phyloP scores from a whole-genome alignment of 2,329 filamentous ascomycete species.

The Diplodia scrobiculata region DNA sequence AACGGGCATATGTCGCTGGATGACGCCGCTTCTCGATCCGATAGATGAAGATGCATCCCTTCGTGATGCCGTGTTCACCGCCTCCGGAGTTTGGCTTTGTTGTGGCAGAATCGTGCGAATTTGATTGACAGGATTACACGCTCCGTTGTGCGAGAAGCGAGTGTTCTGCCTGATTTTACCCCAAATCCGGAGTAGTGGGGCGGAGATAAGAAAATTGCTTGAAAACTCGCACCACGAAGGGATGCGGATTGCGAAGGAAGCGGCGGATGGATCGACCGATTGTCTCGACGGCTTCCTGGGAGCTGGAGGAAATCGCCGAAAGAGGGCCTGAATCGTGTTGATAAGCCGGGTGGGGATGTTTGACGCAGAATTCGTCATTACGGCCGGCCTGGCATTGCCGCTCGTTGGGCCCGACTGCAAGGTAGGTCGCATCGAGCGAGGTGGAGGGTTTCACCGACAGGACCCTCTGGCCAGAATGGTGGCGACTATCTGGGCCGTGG shows the following conservation, averaged over 20 bases:
- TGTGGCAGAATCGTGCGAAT: too few species aligned
- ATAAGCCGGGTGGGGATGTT: neutral
- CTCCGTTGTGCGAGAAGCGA: too few species aligned
- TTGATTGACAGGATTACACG: too few species aligned
- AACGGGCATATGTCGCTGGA: neutral
- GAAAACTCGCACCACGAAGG: too few species aligned
- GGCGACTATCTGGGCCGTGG: neutral
- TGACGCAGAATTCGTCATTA: constrained; percentile 1
- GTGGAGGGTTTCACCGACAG: neutral
- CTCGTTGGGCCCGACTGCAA: neutral
- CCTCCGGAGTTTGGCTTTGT: too few species aligned
- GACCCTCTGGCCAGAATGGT: neutral
- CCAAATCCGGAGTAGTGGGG: too few species aligned
- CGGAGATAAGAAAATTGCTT: too few species aligned
- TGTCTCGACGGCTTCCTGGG: neutral
- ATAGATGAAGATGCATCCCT: neutral
- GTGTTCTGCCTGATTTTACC: too few species aligned
- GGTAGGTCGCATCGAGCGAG: neutral
- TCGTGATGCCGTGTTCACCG: too few species aligned
- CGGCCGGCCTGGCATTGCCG: neutral
- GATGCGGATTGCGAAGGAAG: constrained; percentile 1
- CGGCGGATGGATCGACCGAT: neutral
- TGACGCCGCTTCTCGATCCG: neutral
- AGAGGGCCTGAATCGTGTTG: constrained; percentile 6
- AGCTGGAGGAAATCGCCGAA: constrained; percentile 6